Base-by-base conservation (phyloP, 768 basidiomycete species). In the Termitomyces sp. region DNA sequence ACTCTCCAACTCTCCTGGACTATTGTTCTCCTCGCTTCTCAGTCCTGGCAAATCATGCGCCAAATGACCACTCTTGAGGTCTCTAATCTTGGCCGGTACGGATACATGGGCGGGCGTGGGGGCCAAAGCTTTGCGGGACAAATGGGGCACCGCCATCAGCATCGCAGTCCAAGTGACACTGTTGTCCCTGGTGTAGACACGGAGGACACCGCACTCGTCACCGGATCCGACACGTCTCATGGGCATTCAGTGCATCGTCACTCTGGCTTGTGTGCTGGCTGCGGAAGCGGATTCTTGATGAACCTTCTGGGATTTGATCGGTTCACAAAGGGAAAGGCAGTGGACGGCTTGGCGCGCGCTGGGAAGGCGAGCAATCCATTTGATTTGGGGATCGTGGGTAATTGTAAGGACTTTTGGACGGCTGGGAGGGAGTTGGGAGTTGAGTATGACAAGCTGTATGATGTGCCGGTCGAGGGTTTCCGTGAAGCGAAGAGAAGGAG, bases 21-120 rank as follows among this genome's bases (percentile, higher is more conserved):
- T 1, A 71, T 82, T 49, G 79, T 98, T 54, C 86, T 98, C 31
- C 85, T 97, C 47, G 82, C 79, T 45, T 85, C 86, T 4, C 96
- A 99, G 64, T 76, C 86, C 49, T 96, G 91, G 91, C 97, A 99
- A 71, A 84, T 98, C 53, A 83, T 87, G 2, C 83, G 87, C 26
- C 95, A 98, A 66, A 92, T 98, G 82, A 99, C 96, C 1, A 98
- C 96, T 0, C 80, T 95, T 54, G 96, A 99, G 67, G 92, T 98
- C 3, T 87, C 87, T 57, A 99, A 99, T 66, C 84, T 98, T 2
- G 94, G 96, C 3, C 83, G 96, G 46, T 98, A 87, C 66, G 96
- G 97, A 12, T 98, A 87, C 75, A 96, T 99, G 93, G 96, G 97
- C 38, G 95, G 95, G 0, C 85, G 91, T 41, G 90, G 85, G 0